Evolutionary conservation across 2,329 filamentous ascomycete genomes (phyloP).

Genomic region (Cladophialophora immunda): DNA sequence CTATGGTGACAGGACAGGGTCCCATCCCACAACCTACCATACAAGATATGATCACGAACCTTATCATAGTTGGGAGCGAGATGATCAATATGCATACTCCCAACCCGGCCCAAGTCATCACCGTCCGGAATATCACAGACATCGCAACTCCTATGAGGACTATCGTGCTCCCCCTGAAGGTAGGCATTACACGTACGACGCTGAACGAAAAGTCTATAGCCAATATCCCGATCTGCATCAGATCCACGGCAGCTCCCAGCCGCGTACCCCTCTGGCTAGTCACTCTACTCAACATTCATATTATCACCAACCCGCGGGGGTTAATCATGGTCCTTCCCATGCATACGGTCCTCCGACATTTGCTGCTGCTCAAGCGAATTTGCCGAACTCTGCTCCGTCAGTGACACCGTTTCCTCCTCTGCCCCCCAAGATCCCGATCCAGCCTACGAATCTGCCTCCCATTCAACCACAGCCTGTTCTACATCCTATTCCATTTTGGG

Average conservation of each 20-base stretch:
- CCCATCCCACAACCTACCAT: background rate
- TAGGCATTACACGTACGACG: conserved; percentile 25
- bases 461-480: conserved; percentile 13
- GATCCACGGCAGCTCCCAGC: conserved; percentile 11
- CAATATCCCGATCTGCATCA: conserved; percentile 19
- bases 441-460: background rate
- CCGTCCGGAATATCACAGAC: conserved; percentile 6
- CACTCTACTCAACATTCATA: conserved; percentile 5
- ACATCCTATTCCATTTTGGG: conserved; percentile 14
- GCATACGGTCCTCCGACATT: conserved; percentile 11
- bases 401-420: conserved; percentile 7
- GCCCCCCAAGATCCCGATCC: conserved; percentile 3
- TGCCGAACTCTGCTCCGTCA: conserved; percentile 4
- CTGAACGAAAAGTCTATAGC: conserved; percentile 19
- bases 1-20: conserved; percentile 23
- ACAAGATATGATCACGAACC: conserved; percentile 16
- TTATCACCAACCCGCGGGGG: background rate
- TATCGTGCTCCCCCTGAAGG: conserved; percentile 16
- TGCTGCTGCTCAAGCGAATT: conserved; percentile 1
- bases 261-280: conserved; percentile 3
- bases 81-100: conserved; percentile 6
- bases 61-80: conserved; percentile 18
- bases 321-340: background rate
- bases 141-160: conserved; percentile 21
- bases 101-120: conserved; percentile 8